A percentile compares a stretch with the other conserved stretches of the same genome.
These are phyloP conservation scores for Mucor velutinosus DNA, from an alignment of 371 early-diverging fungal genomes.

Conservation along the genomic window DNA sequence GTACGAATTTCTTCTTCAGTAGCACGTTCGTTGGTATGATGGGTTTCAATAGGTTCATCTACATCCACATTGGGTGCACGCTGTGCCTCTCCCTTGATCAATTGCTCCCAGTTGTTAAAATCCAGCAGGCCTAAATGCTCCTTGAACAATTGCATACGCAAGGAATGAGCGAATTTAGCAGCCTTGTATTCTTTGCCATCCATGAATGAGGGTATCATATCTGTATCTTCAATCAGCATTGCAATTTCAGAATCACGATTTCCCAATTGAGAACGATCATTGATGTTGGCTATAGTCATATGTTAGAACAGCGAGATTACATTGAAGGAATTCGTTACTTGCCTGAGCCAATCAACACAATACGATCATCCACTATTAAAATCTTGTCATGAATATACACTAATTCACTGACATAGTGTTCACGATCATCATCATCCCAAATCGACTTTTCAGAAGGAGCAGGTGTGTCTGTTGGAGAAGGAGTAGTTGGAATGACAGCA, in stretches of 20 bases:
- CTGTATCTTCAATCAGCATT: constrained; percentile 81
- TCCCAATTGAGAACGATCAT: constrained; percentile 85
- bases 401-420: constrained; percentile 77
- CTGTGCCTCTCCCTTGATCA: not conserved
- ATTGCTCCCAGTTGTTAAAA: constrained; percentile 32
- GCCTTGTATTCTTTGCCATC: constrained; percentile 75
- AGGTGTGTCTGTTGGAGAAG: not conserved
- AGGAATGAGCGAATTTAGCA: constrained; percentile 70
- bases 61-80: not conserved
- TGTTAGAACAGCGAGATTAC: not conserved
- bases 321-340: constrained; percentile 7
- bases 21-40: constrained; percentile 1
- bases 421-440: constrained; percentile 30
- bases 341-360: constrained; percentile 83
- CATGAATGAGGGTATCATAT: constrained; percentile 70
- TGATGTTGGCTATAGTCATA: constrained; percentile 38
- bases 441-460: constrained; percentile 4
- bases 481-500: not conserved
- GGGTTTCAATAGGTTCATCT: not conserved
- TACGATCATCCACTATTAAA: constrained; percentile 88
- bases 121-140: constrained; percentile 82
- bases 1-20: constrained; percentile 30
- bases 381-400: constrained; percentile 93
- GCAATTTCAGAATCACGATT: constrained; percentile 92
- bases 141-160: constrained; percentile 78